Conservation (phyloP, 2,329 filamentous ascomycete genomes). For the Elsinoe fawcettii region DNA sequence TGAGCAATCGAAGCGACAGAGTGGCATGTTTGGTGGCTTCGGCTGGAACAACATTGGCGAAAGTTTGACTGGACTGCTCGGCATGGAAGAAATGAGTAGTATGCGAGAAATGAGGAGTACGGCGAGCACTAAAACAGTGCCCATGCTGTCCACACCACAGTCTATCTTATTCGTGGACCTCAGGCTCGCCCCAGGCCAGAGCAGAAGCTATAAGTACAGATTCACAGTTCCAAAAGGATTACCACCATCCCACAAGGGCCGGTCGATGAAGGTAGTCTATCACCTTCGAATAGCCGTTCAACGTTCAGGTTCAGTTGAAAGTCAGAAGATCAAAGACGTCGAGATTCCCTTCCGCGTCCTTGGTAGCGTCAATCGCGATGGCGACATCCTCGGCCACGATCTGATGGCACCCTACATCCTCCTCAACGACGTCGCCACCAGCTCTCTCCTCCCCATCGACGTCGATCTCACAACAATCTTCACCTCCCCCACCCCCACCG, state of each 20-base stretch:
- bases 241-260: slow-evolving; percentile 84
- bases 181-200: slow-evolving; percentile 78
- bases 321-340: slow-evolving; percentile 76
- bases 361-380: slow-evolving; percentile 81
- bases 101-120: slow-evolving; percentile 92
- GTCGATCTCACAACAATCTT: slow-evolving; percentile 19
- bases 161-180: slow-evolving; percentile 94
- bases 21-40: slow-evolving; percentile 71
- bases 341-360: slow-evolving; percentile 89
- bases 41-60: slow-evolving; percentile 85
- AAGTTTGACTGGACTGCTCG: slow-evolving; percentile 80
- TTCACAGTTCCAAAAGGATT: slow-evolving; percentile 80
- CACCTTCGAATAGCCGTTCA: slow-evolving; percentile 88
- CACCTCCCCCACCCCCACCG: slow-evolving; percentile 32
- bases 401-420: slow-evolving; percentile 90
- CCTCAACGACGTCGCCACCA: slow-evolving; percentile 69
- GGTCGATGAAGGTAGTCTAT: slow-evolving; percentile 90
- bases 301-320: slow-evolving; percentile 68
- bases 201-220: slow-evolving; percentile 74
- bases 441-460: slow-evolving; percentile 30
- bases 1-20: slow-evolving; percentile 65
- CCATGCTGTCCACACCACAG: slow-evolving; percentile 88
- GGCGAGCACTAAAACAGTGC: slow-evolving; percentile 77
- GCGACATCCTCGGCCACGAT: slow-evolving; percentile 86
- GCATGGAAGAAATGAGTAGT: slow-evolving; percentile 77